Conservation (phyloP, 2,329 filamentous ascomycete genomes). For the Hirsutella thompsonii region DNA sequence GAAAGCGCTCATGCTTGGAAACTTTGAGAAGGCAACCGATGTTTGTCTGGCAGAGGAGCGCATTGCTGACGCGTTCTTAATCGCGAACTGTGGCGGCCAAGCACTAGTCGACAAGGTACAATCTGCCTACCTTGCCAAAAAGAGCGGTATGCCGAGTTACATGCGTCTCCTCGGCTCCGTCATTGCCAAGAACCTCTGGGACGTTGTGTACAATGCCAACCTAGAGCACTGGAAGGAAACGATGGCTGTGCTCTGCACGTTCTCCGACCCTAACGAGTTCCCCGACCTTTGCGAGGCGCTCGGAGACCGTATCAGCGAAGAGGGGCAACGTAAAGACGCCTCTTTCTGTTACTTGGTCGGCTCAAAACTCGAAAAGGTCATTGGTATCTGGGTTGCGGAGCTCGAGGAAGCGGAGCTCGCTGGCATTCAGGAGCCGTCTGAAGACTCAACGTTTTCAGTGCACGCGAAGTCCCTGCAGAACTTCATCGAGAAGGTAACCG, state of each 20-base stretch:
- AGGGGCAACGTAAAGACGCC: slow-evolving; percentile 71
- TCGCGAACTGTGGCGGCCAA: slow-evolving; percentile 91
- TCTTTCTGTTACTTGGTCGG: slow-evolving; percentile 94
- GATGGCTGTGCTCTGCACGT: slow-evolving; percentile 92
- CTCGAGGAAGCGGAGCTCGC: slow-evolving; percentile 73
- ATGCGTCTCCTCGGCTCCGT: slow-evolving; percentile 81
- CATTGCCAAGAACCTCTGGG: slow-evolving; percentile 94
- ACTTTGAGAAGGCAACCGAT: slow-evolving; percentile 82
- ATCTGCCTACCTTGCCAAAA: slow-evolving; percentile 75
- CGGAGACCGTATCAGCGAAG: slow-evolving; percentile 77
- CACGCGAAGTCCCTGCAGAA: slow-evolving; percentile 80
- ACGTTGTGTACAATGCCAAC: slow-evolving; percentile 93
- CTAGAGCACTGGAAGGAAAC: slow-evolving; percentile 91
- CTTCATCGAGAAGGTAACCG: slow-evolving; percentile 95
- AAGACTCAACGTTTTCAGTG: slow-evolving; percentile 78
- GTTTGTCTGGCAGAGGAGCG: slow-evolving; percentile 80
- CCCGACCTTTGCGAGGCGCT: slow-evolving; percentile 89
- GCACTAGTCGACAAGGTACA: slow-evolving; percentile 91
- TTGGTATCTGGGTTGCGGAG: slow-evolving; percentile 85
- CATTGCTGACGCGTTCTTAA: slow-evolving; percentile 93
- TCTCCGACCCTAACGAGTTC: slow-evolving; percentile 82
- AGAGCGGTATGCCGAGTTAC: slow-evolving; percentile 77
- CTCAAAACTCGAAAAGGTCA: slow-evolving; percentile 94
- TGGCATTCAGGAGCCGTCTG: slow-evolving; percentile 52
- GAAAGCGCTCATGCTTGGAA: slow-evolving; percentile 73